Conservation (phyloP, 2,329 filamentous ascomycete genomes). For the Trichoderma pleuroti region DNA sequence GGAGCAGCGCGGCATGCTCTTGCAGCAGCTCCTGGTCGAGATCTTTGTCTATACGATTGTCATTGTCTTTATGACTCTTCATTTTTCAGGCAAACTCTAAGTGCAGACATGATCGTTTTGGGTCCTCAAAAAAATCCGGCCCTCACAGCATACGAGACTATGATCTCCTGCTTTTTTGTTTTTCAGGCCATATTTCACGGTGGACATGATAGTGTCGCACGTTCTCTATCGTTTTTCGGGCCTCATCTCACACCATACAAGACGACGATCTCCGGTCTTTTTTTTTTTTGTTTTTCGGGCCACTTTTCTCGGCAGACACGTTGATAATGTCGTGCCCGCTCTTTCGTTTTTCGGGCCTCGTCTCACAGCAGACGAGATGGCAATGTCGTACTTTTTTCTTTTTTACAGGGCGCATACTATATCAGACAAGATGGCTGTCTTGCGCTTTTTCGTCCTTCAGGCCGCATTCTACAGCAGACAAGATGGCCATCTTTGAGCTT, state of each 20-base stretch:
- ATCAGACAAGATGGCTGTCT: background rate
- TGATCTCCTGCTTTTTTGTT: no score
- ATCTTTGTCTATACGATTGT: conserved; percentile 33
- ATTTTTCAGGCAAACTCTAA: conserved; percentile 28
- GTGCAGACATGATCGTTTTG: background rate
- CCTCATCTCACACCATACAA: background rate
- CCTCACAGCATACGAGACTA: background rate
- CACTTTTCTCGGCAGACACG: background rate
- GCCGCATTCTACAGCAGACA: background rate
- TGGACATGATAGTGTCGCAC: background rate
- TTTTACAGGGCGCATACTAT: background rate
- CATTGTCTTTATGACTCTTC: conserved; percentile 32
- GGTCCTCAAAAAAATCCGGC: no score
- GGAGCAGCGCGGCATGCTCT: conserved; percentile 31
- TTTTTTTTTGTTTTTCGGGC: no score
- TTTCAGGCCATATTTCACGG: background rate
- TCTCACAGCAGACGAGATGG: background rate
- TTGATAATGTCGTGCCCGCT: background rate
- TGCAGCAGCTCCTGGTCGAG: conserved; percentile 38
- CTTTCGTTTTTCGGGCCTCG: conserved; percentile 27
- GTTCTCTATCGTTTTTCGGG: background rate
- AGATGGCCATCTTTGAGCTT: background rate
- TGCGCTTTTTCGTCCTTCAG: background rate
- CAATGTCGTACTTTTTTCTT: background rate
- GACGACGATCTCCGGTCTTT: background rate